phyloP scores from a whole-genome alignment of 768 basidiomycete genomes.

The Rhizopogon salebrosus region DNA sequence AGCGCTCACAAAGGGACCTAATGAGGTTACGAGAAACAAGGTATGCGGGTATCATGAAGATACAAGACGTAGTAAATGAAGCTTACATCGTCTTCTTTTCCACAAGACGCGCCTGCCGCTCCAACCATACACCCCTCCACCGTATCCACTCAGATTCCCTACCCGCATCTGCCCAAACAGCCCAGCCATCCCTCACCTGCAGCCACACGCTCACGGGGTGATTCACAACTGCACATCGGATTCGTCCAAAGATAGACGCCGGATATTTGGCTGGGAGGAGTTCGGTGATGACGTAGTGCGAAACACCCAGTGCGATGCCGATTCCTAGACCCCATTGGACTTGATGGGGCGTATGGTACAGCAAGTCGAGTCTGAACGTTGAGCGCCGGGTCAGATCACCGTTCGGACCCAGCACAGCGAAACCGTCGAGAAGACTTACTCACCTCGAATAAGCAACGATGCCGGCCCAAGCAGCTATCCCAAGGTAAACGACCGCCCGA shows the following conservation, averaged over 20 bases:
- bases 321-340: slow-evolving; percentile 72
- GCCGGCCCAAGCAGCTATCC: slow-evolving; percentile 49
- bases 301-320: slow-evolving; percentile 49
- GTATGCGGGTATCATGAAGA: not conserved
- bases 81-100: slow-evolving; percentile 10
- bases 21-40: not conserved
- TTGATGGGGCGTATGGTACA: slow-evolving; percentile 71
- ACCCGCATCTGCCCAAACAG: slow-evolving; percentile 75
- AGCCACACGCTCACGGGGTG: slow-evolving; percentile 63
- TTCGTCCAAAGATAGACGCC: slow-evolving; percentile 44
- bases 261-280: slow-evolving; percentile 53
- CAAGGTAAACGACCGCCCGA: slow-evolving; percentile 42
- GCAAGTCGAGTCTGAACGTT: slow-evolving; percentile 51
- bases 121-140: slow-evolving; percentile 61
- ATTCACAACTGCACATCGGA: slow-evolving; percentile 43
- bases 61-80: not conserved
- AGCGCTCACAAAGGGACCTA: not conserved
- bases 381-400: not conserved
- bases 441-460: slow-evolving; percentile 80
- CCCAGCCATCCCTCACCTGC: slow-evolving; percentile 78
- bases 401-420: not conserved
- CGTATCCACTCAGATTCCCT: slow-evolving; percentile 62
- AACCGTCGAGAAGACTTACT: slow-evolving; percentile 17
- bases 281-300: slow-evolving; percentile 53
- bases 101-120: slow-evolving; percentile 18